Base-by-base conservation (phyloP, 352 stramenopile species). In the Phytophthora chlamydospora region DNA sequence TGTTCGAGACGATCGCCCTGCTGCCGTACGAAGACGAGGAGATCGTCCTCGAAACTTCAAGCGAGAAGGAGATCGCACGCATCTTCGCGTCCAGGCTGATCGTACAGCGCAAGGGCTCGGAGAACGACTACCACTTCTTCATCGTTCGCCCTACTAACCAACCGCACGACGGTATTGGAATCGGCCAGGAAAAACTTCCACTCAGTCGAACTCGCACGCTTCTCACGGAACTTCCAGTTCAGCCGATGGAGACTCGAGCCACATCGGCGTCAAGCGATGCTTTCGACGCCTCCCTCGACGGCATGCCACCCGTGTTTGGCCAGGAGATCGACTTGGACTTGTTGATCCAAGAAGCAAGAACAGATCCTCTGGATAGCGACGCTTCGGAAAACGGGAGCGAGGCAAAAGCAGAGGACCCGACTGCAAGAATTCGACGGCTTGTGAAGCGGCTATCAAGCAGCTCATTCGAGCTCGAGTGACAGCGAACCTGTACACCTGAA, bases 401-500 rank as follows among this genome's bases (percentile, higher is more conserved):
- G 8, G 9, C 14, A 35, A 19, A 14, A 13, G 14, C 31, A 27
- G 56, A 58, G 24, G 57, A 62, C 11, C n/a, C 38, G 19, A 52
- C 57, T 12, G 10, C n/a, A 31, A 54, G 44, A 51, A 52, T 67
- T 52, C 45, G 45, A 56, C 57, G 57, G 17, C 43, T 71, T 10
- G 63, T 71, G 16, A 67, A 38, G 24, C 33, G 58, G 12, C 24
- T 67, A 32, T 63, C 57, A 6, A 71, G 45, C 31, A 67, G 16
- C 42, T 58, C 63, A 3, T 60, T 58, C 24, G 55, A 57, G 12
- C 12, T 6, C n/a, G 32, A 83, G 35, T 21, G 42, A 10, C 12
- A 38, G 24, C 29, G 47, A 39, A 86, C 72, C 60, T 85, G 71
- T n/a, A n/a, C n/a, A n/a, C n/a, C n/a, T n/a, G n/a, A n/a, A n/a